Evolutionary conservation across 2,329 filamentous ascomycete genomes (phyloP), one percentile per base, ranked within the genome.

Genomic region (Colletotrichum caudatum): DNA sequence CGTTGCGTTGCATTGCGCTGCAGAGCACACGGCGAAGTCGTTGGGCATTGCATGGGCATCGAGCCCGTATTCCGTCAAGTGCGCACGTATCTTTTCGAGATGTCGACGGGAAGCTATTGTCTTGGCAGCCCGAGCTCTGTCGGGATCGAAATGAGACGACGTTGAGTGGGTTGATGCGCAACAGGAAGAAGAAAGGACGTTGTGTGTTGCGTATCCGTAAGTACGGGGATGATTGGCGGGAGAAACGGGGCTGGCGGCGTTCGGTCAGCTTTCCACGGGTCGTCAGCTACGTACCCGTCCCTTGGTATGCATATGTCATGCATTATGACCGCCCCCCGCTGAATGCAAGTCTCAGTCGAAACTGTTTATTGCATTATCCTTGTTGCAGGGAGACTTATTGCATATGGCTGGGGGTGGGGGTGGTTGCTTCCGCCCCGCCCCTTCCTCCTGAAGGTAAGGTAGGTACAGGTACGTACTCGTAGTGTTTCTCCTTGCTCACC

Each of bases 101-200:
- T 48, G 51, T 48, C 51, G 58, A 48, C 14, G n/a, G 29, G 56
- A 64, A 68, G 69, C 69, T 69, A 71, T 59, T 69, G 64, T 68
- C 69, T 71, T 71, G 69, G 69, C 69, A 26, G 39, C 37, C 37
- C n/a, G 64, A 63, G 57, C 53, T 71, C 37, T 20, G 60, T 63
- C 46, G 26, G 48, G 46, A 59, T 53, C 18, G 51, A 66, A 53
- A 69, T 69, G 59, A 58, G 53, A 62, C 64, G 68, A 71, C 44
- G 65, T 69, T 59, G 57, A 54, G 50, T 69, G 64, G 68, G 64
- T 71, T 53, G 65, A 71, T 69, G 69, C 64, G 59, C 65, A 54
- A 18, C 35, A 58, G 23, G 48, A 64, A 59, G 62, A 58, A 62
- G 41, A 35, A 51, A n/a, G 33, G 16, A 53, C 44, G 51, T 53